Percentiles rank a stretch among this genome's conserved stretches.
Evolutionary conservation across 1,284 basidiomycete genomes (phyloP).

Genomic region (Microbotryum intermedium): DNA sequence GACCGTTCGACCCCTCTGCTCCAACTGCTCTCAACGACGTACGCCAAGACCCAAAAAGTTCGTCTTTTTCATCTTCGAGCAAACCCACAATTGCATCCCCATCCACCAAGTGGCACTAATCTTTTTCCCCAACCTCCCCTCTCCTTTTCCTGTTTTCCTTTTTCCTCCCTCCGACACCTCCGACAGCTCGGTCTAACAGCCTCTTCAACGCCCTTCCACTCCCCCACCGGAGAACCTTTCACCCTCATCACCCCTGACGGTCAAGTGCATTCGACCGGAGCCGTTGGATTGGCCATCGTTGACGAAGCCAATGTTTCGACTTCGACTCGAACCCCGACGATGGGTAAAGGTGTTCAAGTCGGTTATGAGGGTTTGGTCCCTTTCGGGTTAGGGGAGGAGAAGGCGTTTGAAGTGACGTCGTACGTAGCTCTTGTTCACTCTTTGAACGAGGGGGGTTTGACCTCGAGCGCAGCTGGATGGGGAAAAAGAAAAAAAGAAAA

Average conservation of each 20-base stretch:
- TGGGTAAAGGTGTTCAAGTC: not conserved
- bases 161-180: not conserved
- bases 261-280: not conserved
- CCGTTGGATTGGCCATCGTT: constrained; percentile 22
- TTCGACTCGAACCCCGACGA: not conserved
- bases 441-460: no score
- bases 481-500: no score
- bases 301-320: not conserved
- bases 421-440: not conserved
- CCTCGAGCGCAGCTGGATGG: no score
- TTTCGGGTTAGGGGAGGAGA: not conserved
- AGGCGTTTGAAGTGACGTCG: constrained; percentile 14
- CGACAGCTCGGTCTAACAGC: constrained; percentile 18
- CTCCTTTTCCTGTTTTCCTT: not conserved
- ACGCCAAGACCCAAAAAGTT: constrained; percentile 1
- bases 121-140: not conserved
- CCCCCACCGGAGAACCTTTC: constrained; percentile 5
- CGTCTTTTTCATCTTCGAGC: not conserved
- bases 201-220: constrained; percentile 28
- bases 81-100: no score
- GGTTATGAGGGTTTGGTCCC: constrained; percentile 12
- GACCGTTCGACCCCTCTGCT: constrained; percentile 24
- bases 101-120: no score
- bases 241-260: constrained; percentile 12
- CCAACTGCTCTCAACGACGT: constrained; percentile 5